A percentile compares a stretch with the other conserved stretches of the same genome.
These are phyloP conservation scores for Sphaerulina musiva DNA, from an alignment of 2,329 filamentous ascomycete species.

Conservation along the genomic window DNA sequence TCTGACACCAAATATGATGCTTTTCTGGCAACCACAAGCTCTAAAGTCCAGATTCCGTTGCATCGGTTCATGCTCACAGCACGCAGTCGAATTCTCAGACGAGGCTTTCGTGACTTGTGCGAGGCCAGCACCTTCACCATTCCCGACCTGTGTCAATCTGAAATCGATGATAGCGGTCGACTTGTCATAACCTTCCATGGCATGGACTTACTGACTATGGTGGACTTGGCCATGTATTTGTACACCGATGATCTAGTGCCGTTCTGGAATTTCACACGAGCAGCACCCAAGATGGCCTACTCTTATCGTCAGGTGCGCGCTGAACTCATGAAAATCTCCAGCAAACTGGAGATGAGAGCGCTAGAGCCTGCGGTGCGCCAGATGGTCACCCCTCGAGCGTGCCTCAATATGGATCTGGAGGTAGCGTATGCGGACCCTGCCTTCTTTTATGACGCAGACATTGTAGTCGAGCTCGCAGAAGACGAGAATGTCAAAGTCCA, in stretches of 20 bases:
- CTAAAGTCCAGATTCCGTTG: slow-evolving; percentile 66
- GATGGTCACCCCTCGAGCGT: slow-evolving; percentile 59
- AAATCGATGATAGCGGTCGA: slow-evolving; percentile 46
- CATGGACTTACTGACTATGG: slow-evolving; percentile 68
- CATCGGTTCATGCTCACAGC: slow-evolving; percentile 75
- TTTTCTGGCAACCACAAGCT: slow-evolving; percentile 50
- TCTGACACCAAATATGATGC: slow-evolving; percentile 42
- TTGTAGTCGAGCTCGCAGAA: slow-evolving; percentile 69
- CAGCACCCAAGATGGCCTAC: slow-evolving; percentile 58
- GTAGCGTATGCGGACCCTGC: slow-evolving; percentile 59
- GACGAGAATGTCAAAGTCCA: slow-evolving; percentile 65
- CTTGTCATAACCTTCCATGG: slow-evolving; percentile 59
- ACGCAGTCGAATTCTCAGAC: slow-evolving; percentile 63
- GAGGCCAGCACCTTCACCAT: slow-evolving; percentile 50
- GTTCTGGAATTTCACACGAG: slow-evolving; percentile 74
- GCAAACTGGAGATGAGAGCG: slow-evolving; percentile 60
- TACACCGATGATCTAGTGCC: slow-evolving; percentile 77
- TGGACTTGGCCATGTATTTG: slow-evolving; percentile 72
- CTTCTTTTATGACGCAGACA: slow-evolving; percentile 75
- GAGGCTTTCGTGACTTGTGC: slow-evolving; percentile 54
- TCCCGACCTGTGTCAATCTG: slow-evolving; percentile 56
- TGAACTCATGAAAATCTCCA: slow-evolving; percentile 83
- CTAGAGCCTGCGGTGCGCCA: slow-evolving; percentile 72
- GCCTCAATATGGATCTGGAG: slow-evolving; percentile 63
- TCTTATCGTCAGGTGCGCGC: slow-evolving; percentile 72